Base-by-base conservation (phyloP, 257 asterid species). In the Gentiana dahurica region DNA sequence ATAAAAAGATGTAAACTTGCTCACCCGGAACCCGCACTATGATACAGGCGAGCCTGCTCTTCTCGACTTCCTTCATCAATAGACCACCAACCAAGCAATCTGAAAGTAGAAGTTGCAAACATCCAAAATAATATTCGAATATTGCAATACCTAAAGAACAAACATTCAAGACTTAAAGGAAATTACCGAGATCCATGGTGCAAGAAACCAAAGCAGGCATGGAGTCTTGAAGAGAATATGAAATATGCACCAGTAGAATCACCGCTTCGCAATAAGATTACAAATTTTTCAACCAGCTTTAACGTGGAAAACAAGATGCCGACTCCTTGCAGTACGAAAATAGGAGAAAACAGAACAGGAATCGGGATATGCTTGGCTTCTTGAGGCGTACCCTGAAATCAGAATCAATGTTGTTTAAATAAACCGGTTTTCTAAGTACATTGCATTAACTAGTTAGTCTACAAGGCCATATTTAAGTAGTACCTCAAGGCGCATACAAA, bases 81-180 rank as follows among this genome's bases (percentile, higher is more conserved):
- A 57, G 97, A 89, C 99, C 99, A 92, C 99, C 97, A 92, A 65
- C 99, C 99, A 59, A 92, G 94, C 59, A 92, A 76, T 80, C 98
- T 91, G 79, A 53, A 65, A 53, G 59, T 62, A 48, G 57, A 49
- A 63, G 68, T 57, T 53, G 57, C 61, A 63, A 36, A 47, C 34
- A 45, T 34, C 38, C 54, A 34, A 49, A 34, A 57, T 59, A 8
- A 39, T 43, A 38, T 58, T 65, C 48, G 51, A 53, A 55, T 35
- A 12, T 12, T 49, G n/a, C 24, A 24, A 24, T 24, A 24, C 24
- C 24, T 24, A 24, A 11, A 35, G n/a, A 36, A 34, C 32, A 35
- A 43, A 24, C 6, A 44, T 61, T 6, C 36, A 54, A 55, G 53
- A 51, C 54, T 49, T 12, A 11, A 4, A 51, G 55, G 62, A 51